These are phyloP conservation scores for Suhomyces canberraensis DNA, from an alignment of 805 yeast species.

Conservation along the genomic window DNA sequence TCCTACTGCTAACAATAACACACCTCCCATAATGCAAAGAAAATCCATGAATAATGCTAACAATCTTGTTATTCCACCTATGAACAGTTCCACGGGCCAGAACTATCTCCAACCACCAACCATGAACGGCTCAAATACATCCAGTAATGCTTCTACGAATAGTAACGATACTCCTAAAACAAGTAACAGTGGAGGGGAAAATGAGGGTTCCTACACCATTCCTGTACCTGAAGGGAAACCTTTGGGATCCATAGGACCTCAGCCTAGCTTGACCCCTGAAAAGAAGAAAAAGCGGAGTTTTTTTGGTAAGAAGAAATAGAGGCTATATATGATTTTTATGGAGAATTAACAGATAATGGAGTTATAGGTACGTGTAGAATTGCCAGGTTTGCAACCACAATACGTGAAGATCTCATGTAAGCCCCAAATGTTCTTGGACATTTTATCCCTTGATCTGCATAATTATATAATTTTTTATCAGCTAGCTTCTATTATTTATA, in stretches of 20 bases:
- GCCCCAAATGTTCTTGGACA: too few species aligned
- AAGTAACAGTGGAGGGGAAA: background rate
- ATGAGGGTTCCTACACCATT: background rate
- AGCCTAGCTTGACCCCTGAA: background rate
- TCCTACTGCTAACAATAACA: background rate
- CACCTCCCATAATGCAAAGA: slow-evolving; percentile 1
- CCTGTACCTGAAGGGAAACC: slow-evolving; percentile 8
- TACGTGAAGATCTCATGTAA: too few species aligned
- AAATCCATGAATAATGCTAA: background rate
- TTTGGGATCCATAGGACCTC: slow-evolving; percentile 4
- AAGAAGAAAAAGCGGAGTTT: slow-evolving; percentile 10
- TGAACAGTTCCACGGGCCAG: background rate
- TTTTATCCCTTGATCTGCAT: too few species aligned
- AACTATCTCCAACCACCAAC: slow-evolving; percentile 6
- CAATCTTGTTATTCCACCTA: background rate
- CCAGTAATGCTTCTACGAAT: slow-evolving; percentile 10
- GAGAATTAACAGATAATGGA: too few species aligned
- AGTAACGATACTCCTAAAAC: slow-evolving; percentile 11
- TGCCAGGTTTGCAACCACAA: too few species aligned
- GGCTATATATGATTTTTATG: background rate
- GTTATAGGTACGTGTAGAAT: too few species aligned
- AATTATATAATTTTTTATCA: too few species aligned
- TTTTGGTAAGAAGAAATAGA: slow-evolving; percentile 9
- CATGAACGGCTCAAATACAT: slow-evolving; percentile 6
- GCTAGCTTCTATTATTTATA: too few species aligned